Evolutionary conservation across 495 filamentous ascomycete genomes (phyloP), one percentile per base, ranked within the genome.

Genomic region (Talaromyces thailandensis): DNA sequence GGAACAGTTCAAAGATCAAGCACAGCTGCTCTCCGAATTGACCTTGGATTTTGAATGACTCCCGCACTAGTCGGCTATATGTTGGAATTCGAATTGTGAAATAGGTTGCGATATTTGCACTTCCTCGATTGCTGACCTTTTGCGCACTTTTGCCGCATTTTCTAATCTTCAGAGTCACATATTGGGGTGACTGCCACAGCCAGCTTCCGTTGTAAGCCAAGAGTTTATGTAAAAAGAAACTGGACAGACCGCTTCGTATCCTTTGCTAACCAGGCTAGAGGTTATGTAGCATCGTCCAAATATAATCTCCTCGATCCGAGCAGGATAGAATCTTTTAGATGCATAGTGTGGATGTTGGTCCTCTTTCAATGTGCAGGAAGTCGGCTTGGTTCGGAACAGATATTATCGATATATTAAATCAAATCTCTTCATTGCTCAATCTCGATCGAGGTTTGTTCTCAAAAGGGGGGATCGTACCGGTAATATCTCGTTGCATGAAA

Each of bases 81-180:
- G n/a, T 51, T n/a, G 62, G 8, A 68, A 60, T 25, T 68, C 58
- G 21, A 65, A 40, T 23, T 55, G 58, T 12, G 67, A 66, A 31
- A 75, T 66, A 59, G 67, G 64, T 26, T 64, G 56, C 29, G 63
- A 66, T 37, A 74, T 69, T 26, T 71, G 56, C 29, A 72, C 56
- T 58, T 77, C 75, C 45, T 71, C 66, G 11, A 67, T 12, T 6
- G 71, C 68, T 45, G 67, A 66, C 53, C 56, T 66, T n/a, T 55
- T 66, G 63, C 52, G 62, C 63, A 48, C 58, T 48, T 56, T 66
- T 43, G 37, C 67, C 62, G 48, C 53, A 66, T 62, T 70, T 65
- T 37, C 63, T 73, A 53, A 76, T 69, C 63, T 76, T 74, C 9
- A 76, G 35, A 61, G 71, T 64, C 52, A 74, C 68, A 62, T 73